Base-by-base conservation (phyloP, 2,329 filamentous ascomycete species). In the Xylariales sp. region DNA sequence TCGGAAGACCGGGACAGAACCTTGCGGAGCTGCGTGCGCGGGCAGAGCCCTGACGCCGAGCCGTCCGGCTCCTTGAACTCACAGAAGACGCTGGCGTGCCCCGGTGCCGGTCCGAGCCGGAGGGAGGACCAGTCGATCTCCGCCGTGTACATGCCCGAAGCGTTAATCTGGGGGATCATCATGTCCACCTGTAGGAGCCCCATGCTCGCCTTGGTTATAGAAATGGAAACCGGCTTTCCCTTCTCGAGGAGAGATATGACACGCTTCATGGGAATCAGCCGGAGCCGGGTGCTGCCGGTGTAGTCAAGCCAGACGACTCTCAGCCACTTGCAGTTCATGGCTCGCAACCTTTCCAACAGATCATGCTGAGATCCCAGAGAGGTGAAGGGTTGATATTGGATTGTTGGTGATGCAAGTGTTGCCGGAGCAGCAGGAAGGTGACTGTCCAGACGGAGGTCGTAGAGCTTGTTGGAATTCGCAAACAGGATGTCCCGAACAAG, bases 301-400 rank as follows among this genome's bases (percentile, higher is more conserved):
- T 85, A 83, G 59, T 94, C 88, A 17, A 85, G 66, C 79, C 84
- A 94, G 57, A 85, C 83, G 11, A 91, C 65, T 44, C 86, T 81
- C 14, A 94, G 60, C 51, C 82, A 90, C 43, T 81, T 78, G 5
- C 80, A 63, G 0, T 63, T 56, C 0, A 79, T 0, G 3, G 36
- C 40, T 16, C 39, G 46, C 4, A 57, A 45, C 17, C 44, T 49
- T 5, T 53, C 50, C 12, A 70, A 24, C 5, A 62, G 15, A 29
- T 38, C 4, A n/a, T n/a, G n/a, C n/a, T n/a, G n/a, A n/a, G n/a
- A n/a, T n/a, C n/a, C n/a, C n/a, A n/a, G n/a, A n/a, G n/a, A n/a
- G 2, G 42, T 17, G 18, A 17, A 44, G 25, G 30, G 34, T 35
- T 21, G 37, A 67, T 63, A 2, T 62, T 38, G 17, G 66, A 13